These are phyloP conservation scores for Solanum hybrid DNA, from an alignment of 305 asterid genomes.

Conservation along the genomic window DNA sequence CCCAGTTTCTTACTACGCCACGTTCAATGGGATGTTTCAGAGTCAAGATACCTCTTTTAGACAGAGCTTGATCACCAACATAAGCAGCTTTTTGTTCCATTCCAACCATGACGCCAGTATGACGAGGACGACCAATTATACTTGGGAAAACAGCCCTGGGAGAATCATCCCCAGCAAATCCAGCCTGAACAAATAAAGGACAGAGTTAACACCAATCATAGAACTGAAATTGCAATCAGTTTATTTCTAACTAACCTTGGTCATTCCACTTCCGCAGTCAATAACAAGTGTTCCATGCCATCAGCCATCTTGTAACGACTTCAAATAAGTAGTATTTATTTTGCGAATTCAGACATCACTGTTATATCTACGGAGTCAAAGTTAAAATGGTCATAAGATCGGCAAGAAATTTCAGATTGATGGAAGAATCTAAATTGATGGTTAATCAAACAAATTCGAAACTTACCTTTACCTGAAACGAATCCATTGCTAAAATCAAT, in stretches of 20 bases:
- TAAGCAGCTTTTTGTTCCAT: constrained; percentile 28
- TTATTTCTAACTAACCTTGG: constrained; percentile 10
- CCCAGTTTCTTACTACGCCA: constrained; percentile 29
- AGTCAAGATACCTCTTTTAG: constrained; percentile 20
- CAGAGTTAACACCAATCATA: background rate
- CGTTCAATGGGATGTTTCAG: constrained; percentile 27
- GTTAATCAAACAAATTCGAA: too few species aligned
- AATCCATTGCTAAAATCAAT: too few species aligned
- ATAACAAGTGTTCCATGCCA: constrained; percentile 10
- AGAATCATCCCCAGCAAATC: constrained; percentile 35
- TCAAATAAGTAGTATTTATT: too few species aligned
- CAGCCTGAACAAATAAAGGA: constrained; percentile 13
- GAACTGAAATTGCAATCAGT: background rate
- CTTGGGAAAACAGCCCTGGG: constrained; percentile 29
- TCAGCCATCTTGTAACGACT: too few species aligned
- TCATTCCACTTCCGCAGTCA: constrained; percentile 25
- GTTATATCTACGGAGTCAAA: too few species aligned
- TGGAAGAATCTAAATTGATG: too few species aligned
- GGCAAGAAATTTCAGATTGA: too few species aligned
- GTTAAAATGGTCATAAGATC: too few species aligned
- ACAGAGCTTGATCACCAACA: constrained; percentile 28
- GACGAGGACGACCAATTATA: constrained; percentile 22
- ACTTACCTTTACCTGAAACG: too few species aligned
- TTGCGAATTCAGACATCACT: too few species aligned
- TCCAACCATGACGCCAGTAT: constrained; percentile 23